These are phyloP conservation scores for Xylaria sp. DNA, from an alignment of 2,329 filamentous ascomycete species.

Conservation along the genomic window DNA sequence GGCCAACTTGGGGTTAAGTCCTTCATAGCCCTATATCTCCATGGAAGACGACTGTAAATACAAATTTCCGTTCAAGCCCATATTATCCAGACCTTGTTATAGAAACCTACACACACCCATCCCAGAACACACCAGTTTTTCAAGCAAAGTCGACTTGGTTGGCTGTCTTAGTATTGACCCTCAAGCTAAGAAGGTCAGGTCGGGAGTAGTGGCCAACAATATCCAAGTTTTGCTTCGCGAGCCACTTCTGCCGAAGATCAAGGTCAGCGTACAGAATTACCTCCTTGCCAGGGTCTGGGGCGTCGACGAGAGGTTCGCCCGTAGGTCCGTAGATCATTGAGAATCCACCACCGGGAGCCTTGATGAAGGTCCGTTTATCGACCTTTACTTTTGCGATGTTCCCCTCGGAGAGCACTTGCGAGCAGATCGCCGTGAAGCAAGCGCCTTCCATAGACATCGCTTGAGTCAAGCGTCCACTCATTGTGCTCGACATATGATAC, in stretches of 20 bases:
- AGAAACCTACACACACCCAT: too few species aligned
- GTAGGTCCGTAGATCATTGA: constrained; percentile 63
- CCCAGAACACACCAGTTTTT: too few species aligned
- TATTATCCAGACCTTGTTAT: too few species aligned
- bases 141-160: too few species aligned
- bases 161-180: neutral
- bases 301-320: constrained; percentile 56
- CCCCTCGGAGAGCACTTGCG: constrained; percentile 7
- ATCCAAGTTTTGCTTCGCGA: constrained; percentile 58
- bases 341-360: constrained; percentile 53
- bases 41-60: too few species aligned
- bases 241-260: constrained; percentile 55
- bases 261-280: constrained; percentile 62
- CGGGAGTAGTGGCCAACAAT: constrained; percentile 61
- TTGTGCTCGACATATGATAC: constrained; percentile 45
- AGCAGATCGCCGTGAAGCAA: constrained; percentile 52
- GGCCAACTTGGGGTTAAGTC: neutral
- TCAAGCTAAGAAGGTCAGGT: constrained; percentile 57
- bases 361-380: neutral
- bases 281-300: constrained; percentile 54
- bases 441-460: constrained; percentile 51
- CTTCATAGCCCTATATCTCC: too few species aligned
- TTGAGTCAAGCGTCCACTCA: constrained; percentile 52
- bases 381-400: constrained; percentile 1
- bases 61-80: too few species aligned